Conservation (phyloP, 306 rosid genomes). For the Quercus robur region DNA sequence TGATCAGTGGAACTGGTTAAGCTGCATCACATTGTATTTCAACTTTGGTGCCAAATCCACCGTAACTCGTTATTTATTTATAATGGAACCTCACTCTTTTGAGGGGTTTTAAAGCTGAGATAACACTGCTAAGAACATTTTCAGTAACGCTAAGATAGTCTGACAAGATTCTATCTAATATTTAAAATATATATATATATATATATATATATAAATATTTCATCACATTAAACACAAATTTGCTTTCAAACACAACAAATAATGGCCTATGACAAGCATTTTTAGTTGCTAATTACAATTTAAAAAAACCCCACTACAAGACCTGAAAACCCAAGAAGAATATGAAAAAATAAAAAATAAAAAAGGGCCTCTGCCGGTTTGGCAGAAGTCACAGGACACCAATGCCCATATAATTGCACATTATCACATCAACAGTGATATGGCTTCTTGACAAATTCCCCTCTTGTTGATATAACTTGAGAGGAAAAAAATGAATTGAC, state of each 20-base stretch:
- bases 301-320: constrained; percentile 34
- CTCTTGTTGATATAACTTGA: constrained; percentile 65
- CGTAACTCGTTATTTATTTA: neutral
- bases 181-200: neutral
- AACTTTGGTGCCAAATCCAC: too few species aligned
- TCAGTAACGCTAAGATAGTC: constrained; percentile 9
- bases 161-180: constrained; percentile 4
- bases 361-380: constrained; percentile 36
- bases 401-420: constrained; percentile 37
- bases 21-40: too few species aligned
- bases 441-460: constrained; percentile 61
- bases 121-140: neutral
- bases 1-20: too few species aligned
- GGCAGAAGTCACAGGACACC: constrained; percentile 43
- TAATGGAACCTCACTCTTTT: neutral
- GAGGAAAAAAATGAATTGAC: constrained; percentile 57
- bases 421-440: constrained; percentile 53
- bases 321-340: constrained; percentile 38
- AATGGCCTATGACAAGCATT: constrained; percentile 42
- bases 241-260: constrained; percentile 36
- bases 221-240: constrained; percentile 36
- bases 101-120: neutral
- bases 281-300: constrained; percentile 37
- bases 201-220: constrained; percentile 8
- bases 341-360: constrained; percentile 26